A percentile compares a stretch with the other conserved stretches of the same genome.
Conservation (phyloP, 805 yeast genomes). For the Pichia ethanolica region DNA sequence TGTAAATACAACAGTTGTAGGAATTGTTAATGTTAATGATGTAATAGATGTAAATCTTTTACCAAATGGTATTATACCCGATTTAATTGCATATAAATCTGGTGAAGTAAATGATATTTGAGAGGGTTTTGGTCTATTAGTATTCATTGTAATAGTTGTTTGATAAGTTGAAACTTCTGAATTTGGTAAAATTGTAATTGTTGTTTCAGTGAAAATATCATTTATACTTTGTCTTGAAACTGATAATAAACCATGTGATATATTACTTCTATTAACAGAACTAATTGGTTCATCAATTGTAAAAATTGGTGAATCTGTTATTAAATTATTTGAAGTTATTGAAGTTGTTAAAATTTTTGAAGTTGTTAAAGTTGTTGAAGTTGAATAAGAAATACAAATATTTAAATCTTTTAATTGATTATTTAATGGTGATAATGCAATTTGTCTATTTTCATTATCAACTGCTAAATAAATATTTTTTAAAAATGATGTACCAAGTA, state of each 20-base stretch:
- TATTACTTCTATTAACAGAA: not conserved
- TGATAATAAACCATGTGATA: not conserved
- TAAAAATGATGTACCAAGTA: slow-evolving; percentile 55
- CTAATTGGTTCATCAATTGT: not conserved
- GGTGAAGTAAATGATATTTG: not conserved
- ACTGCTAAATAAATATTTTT: slow-evolving; percentile 50
- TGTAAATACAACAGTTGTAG: slow-evolving; percentile 12
- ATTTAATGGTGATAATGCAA: slow-evolving; percentile 36
- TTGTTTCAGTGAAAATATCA: not conserved
- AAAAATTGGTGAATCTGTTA: not conserved
- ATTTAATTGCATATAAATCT: slow-evolving; percentile 16
- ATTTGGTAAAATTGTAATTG: not conserved
- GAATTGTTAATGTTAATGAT: slow-evolving; percentile 24
- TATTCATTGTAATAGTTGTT: not conserved
- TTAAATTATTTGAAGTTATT: not conserved
- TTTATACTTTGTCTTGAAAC: not conserved
- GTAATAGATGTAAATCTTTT: slow-evolving; percentile 15
- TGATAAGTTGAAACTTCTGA: not conserved
- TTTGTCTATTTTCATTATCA: slow-evolving; percentile 46
- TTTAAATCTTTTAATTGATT: slow-evolving; percentile 35
- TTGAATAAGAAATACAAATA: not conserved
- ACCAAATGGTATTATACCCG: slow-evolving; percentile 29
- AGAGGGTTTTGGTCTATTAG: not conserved
- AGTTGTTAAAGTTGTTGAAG: not conserved
- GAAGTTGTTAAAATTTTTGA: not conserved